Percentiles rank a stretch among this genome's conserved stretches.
Conservation (phyloP, 2,329 filamentous ascomycete species). For the Epichloe glyceriae region DNA sequence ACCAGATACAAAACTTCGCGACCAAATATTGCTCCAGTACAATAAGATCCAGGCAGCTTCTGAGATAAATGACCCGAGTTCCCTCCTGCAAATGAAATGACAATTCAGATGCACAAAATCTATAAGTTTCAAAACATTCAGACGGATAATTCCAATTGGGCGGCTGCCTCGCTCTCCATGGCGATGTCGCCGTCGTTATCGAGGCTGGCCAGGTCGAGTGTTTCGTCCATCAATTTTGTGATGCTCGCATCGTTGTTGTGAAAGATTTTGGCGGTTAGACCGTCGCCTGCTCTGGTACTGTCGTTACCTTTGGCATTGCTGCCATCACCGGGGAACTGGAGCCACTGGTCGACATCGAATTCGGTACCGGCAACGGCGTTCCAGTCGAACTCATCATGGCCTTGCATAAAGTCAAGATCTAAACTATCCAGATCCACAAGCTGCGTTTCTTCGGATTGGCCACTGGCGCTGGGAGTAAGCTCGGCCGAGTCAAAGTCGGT, state of each 20-base stretch:
- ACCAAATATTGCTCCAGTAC: too few relatives aligned
- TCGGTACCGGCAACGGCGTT: slow-evolving; percentile 37
- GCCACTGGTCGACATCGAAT: slow-evolving; percentile 46
- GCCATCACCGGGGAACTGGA: slow-evolving; percentile 42
- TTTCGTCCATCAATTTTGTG: slow-evolving; percentile 17
- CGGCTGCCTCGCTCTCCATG: slow-evolving; percentile 5
- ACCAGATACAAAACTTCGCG: too few relatives aligned
- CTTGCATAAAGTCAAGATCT: slow-evolving; percentile 34
- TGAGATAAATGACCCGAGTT: neutral
- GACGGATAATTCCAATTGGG: slow-evolving; percentile 2
- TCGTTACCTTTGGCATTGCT: slow-evolving; percentile 26
- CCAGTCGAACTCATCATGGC: slow-evolving; percentile 40
- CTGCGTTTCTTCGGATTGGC: slow-evolving; percentile 25
- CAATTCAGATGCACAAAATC: too few relatives aligned
- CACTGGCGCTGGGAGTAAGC: slow-evolving; percentile 33
- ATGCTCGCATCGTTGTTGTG: slow-evolving; percentile 8
- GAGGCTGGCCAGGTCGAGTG: slow-evolving; percentile 17
- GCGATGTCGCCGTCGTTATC: slow-evolving; percentile 14
- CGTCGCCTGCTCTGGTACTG: neutral
- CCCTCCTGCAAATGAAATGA: neutral
- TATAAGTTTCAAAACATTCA: neutral
- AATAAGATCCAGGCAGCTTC: neutral
- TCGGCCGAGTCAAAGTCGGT: slow-evolving; percentile 29
- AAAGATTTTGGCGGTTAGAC: neutral
- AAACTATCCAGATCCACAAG: slow-evolving; percentile 23